Evolutionary conservation across 1,284 basidiomycete genomes (phyloP).

Genomic region (Trametes pubescens): DNA sequence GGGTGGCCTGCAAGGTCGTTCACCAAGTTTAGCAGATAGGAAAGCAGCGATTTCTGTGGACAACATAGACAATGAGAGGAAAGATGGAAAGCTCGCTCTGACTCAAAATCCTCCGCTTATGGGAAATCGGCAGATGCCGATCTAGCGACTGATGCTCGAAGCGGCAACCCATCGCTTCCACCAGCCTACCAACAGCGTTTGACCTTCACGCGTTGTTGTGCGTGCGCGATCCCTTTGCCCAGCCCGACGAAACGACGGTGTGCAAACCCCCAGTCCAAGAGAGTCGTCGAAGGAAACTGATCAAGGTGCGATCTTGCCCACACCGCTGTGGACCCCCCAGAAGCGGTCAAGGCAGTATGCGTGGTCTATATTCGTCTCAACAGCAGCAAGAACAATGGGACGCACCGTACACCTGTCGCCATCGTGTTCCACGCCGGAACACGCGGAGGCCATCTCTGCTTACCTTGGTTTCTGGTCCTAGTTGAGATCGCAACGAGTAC

Average conservation of each 20-base stretch:
- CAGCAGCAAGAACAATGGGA: no score
- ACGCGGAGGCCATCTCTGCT: no score
- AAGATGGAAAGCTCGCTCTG: constrained; percentile 15
- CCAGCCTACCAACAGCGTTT: constrained; percentile 2
- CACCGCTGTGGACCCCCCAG: no score
- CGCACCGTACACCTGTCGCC: no score
- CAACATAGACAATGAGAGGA: constrained; percentile 33
- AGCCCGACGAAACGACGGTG: background rate
- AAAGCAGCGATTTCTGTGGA: constrained; percentile 31
- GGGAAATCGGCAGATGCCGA: constrained; percentile 29
- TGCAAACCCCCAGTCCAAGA: background rate
- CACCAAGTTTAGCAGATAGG: constrained; percentile 27
- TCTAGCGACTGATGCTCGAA: constrained; percentile 16
- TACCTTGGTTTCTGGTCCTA: no score
- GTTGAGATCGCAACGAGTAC: no score
- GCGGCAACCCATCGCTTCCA: constrained; percentile 8
- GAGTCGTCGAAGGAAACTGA: no score
- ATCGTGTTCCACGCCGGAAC: no score
- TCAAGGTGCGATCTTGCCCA: no score
- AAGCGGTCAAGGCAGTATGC: no score
- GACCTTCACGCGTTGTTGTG: background rate
- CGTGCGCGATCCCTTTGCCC: background rate
- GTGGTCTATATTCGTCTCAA: no score
- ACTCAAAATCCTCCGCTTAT: constrained; percentile 32
- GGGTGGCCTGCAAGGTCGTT: constrained; percentile 28